Evolutionary conservation across 73 alveolate species (phyloP).

Genomic region (Loxodes magnus): DNA sequence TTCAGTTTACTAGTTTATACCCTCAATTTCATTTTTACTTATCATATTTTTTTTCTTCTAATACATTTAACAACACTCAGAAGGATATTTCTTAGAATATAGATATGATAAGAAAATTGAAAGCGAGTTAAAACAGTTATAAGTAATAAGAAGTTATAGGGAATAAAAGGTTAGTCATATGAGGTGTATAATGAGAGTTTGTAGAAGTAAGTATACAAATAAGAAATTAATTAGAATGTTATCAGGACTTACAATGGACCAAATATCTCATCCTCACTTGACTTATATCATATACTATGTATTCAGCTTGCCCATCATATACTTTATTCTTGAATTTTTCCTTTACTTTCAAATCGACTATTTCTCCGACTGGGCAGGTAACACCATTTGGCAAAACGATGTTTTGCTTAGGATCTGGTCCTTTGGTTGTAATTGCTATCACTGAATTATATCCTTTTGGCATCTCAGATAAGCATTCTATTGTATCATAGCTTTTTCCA

Average conservation of each 20-base stretch:
- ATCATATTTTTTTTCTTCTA: no score
- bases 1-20: no score
- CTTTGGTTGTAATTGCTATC: constrained; percentile 50
- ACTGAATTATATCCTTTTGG: constrained; percentile 1
- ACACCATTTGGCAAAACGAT: constrained; percentile 44
- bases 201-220: background rate
- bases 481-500: constrained; percentile 77
- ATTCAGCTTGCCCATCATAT: constrained; percentile 49
- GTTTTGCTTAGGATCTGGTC: constrained; percentile 55
- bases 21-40: no score
- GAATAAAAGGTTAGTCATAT: background rate
- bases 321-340: constrained; percentile 16
- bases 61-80: no score
- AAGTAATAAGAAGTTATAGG: no score
- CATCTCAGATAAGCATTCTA: constrained; percentile 43
- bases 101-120: no score
- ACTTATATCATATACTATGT: constrained; percentile 72
- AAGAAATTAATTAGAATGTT: background rate
- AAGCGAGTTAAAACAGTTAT: no score
- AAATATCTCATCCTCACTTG: constrained; percentile 58
- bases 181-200: background rate
- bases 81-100: no score
- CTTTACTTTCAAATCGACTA: no score
- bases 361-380: constrained; percentile 59
- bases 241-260: constrained; percentile 13